Conservation (phyloP, 768 basidiomycete species). For the Dendrothele bispora region DNA sequence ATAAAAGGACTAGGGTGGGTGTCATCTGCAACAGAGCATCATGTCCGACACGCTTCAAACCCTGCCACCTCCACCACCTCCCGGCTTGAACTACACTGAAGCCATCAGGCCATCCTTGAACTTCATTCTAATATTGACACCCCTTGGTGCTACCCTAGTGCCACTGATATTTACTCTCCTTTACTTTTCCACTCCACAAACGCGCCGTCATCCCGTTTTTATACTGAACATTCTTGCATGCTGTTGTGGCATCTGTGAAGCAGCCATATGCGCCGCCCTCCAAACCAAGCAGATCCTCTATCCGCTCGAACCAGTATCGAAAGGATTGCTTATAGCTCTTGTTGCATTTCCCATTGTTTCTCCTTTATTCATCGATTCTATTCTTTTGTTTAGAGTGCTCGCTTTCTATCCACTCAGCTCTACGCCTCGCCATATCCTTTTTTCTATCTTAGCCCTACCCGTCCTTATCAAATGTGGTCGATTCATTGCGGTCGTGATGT, state of each 20-base stretch:
- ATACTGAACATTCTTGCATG: constrained; percentile 23
- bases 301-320: constrained; percentile 16
- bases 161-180: constrained; percentile 18
- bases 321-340: constrained; percentile 18
- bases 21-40: too few species aligned
- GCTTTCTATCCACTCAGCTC: constrained; percentile 30
- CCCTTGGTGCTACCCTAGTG: constrained; percentile 25
- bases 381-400: constrained; percentile 36
- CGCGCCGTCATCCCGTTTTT: constrained; percentile 20
- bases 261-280: not conserved
- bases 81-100: constrained; percentile 14
- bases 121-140: constrained; percentile 26
- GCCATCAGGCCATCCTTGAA: constrained; percentile 19
- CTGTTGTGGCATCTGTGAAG: constrained; percentile 13
- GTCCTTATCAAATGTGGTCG: constrained; percentile 30
- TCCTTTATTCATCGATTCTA: constrained; percentile 35
- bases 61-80: constrained; percentile 9
- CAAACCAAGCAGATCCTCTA: constrained; percentile 9
- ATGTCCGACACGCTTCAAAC: not conserved
- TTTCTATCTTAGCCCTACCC: constrained; percentile 25
- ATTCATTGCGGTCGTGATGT: constrained; percentile 16
- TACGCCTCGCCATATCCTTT: constrained; percentile 12
- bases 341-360: constrained; percentile 24
- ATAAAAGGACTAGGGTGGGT: too few species aligned
- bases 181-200: constrained; percentile 21